phyloP scores from a whole-genome alignment of 495 filamentous ascomycete genomes.

The Margaritispora aquatica region DNA sequence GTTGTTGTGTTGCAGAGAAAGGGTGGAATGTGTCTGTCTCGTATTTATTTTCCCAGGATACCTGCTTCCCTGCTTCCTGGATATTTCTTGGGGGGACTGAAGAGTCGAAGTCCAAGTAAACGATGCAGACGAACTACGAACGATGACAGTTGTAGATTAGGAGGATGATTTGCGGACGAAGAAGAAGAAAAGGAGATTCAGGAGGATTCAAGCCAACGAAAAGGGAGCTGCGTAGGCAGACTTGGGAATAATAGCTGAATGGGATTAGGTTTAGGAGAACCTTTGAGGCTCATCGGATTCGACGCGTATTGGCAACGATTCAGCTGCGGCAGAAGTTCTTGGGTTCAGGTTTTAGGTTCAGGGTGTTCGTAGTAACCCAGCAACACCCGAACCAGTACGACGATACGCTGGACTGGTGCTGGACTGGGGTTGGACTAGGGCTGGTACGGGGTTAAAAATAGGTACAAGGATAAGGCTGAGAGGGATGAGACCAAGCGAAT shows the following conservation, averaged over 20 bases:
- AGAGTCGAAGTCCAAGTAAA: neutral
- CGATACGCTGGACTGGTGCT: too few species aligned
- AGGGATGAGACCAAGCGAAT: neutral
- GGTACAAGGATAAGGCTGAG: neutral
- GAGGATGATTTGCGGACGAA: too few species aligned
- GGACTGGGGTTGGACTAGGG: too few species aligned
- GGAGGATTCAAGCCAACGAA: too few species aligned
- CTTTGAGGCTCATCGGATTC: neutral
- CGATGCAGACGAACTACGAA: neutral
- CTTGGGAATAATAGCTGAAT: too few species aligned
- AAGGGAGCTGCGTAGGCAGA: too few species aligned
- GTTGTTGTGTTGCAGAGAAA: too few species aligned
- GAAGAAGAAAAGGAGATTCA: neutral
- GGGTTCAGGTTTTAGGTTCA: neutral
- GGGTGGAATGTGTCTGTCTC: neutral
- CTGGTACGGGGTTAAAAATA: neutral
- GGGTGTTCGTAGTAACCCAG: neutral
- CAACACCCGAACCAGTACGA: too few species aligned
- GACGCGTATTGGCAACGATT: neutral
- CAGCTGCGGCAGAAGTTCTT: neutral
- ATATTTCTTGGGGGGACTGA: neutral
- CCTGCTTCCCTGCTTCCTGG: too few species aligned
- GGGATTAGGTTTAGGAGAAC: too few species aligned
- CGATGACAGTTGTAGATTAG: too few species aligned
- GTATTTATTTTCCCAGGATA: neutral